Base-by-base conservation (phyloP, 495 filamentous ascomycete genomes). In the Aspergillus affinis region DNA sequence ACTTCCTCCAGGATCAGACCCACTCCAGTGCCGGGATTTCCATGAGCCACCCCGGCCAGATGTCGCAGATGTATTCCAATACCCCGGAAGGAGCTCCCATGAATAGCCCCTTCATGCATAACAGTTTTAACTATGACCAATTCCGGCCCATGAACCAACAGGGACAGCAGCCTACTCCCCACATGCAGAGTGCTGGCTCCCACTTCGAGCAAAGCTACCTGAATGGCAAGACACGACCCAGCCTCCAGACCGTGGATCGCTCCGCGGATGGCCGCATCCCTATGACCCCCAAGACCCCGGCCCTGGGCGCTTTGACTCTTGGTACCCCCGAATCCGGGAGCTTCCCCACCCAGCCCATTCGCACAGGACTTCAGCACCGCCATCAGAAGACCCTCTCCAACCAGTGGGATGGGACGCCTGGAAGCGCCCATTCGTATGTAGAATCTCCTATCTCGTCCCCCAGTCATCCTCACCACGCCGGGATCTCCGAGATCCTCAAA, bases 11-110 rank as follows among this genome's bases (percentile, higher is more conserved):
- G 53, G 79, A 78, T 54, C 80, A 82, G 57, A 20, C 18, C 7
- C 67, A 66, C 27, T 75, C 78, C 29, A 60, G 67, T 30, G 71
- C 69, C 29, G 78, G 76, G 19, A 75, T 81, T 55, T 71, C 76
- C 48, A 77, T 80, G 69, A 82, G 76, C 58, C 78, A 80, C 57
- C 79, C 76, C 19, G 74, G 69, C 55, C 82, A 86, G 30, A 83
- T 89, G 68, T 88, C 86, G 29, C 86, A 90, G 32, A 78, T 87
- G 57, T 96, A 86, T 71, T 96, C 92, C 27, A 88, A 88, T 64
- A 96, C 91, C 3, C 92, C 92, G 8, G 92, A 96, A 50, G 90
- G 90, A 21, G 86, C 88, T 49, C 91, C 92, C 5, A 92, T 95
- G 60, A 87, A 91, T 64, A 95, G 91, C 66, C 92, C 92, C 0